Base-by-base conservation (phyloP, 495 filamentous ascomycete genomes). In the Penicillium paxilli region DNA sequence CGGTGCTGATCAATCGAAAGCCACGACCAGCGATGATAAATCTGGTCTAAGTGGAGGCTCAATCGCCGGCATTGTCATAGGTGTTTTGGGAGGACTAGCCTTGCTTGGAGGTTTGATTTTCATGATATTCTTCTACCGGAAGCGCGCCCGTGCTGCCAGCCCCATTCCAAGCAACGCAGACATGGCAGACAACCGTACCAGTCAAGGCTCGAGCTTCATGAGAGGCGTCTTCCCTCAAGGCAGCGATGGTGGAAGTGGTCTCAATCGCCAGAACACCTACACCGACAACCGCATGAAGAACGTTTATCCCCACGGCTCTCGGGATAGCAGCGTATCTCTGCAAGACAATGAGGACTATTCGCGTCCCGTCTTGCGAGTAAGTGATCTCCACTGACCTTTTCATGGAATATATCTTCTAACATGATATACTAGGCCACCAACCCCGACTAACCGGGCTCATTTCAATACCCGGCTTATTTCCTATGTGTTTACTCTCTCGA, bases 341-440 rank as follows among this genome's bases (percentile, higher is more conserved):
- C 75, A 77, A 45, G 80, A 83, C 47, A 77, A 83, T 44, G 77
- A 79, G 59, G 80, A 83, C 57, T 83, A 83, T 63, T 81, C 80
- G 28, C 72, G 80, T 35, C 80, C 78, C 40, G 80, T 83, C 47
- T 67, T 83, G 56, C 73, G 79, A 10, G 80, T 83, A 59, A 69
- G 79, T 73, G 9, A 17, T 12, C 22, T n/a, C n/a, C n/a, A 11
- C 8, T 16, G 14, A 24, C 6, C n/a, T 5, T 40, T n/a, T 10
- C 8, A 1, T 25, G 5, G 12, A 23, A 25, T 38, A 19, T n/a
- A 40, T 25, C 32, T 47, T 47, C 71, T 74, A 62, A 75, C 57
- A 8, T 24, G 26, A 10, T 12, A 45, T 41, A 17, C 56, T 24
- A 82, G 80, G 69, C 81, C 54, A 77, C 80, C n/a, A 83, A 83